Conservation (phyloP, 1,284 basidiomycete species). For the Xerocomus minutiporus region DNA sequence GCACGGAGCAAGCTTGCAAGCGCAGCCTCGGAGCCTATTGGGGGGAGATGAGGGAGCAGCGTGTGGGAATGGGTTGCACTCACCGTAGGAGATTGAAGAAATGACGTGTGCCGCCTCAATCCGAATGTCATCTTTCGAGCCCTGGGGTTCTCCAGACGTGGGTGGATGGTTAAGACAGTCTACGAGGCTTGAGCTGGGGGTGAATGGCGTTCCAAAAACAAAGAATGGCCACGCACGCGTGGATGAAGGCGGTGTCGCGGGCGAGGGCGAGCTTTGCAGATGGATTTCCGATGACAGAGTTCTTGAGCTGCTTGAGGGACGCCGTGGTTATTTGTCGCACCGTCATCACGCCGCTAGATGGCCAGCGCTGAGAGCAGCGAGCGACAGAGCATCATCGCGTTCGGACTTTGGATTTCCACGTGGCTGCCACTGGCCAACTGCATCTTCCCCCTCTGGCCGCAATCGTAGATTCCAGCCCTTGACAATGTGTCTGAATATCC, state of each 20-base stretch:
- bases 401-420: constrained; percentile 1
- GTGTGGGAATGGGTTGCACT: neutral
- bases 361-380: neutral
- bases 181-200: constrained; percentile 43
- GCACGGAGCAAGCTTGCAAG: constrained; percentile 51
- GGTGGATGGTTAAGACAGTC: constrained; percentile 47
- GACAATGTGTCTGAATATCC: too few relatives aligned
- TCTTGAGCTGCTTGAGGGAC: constrained; percentile 62
- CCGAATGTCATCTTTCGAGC: constrained; percentile 47
- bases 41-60: neutral
- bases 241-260: constrained; percentile 49
- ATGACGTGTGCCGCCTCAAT: constrained; percentile 71
- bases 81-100: constrained; percentile 64
- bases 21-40: constrained; percentile 55
- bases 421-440: neutral
- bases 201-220: neutral
- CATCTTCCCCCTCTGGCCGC: too few relatives aligned
- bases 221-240: constrained; percentile 39
- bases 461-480: neutral
- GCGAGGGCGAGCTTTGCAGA: constrained; percentile 58
- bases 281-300: constrained; percentile 70
- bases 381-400: neutral
- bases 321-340: constrained; percentile 36
- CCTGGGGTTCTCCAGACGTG: constrained; percentile 32
- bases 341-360: constrained; percentile 30